Conservation (phyloP, 75 land plant genomes). For the Chamaecyparis obtusa region DNA sequence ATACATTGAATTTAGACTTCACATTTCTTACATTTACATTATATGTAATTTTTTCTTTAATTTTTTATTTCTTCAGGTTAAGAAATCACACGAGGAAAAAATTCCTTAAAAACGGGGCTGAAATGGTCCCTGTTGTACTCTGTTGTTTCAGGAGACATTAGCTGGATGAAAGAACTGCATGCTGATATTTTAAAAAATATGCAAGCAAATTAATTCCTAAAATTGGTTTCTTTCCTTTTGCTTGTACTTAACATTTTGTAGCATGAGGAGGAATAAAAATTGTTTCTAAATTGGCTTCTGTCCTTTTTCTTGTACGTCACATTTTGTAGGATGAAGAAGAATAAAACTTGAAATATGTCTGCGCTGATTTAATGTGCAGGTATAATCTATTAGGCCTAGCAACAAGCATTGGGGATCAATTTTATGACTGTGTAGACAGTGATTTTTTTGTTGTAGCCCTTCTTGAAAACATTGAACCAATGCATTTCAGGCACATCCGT, state of each 20-base stretch:
- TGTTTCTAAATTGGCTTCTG: no score
- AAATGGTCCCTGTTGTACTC: not conserved
- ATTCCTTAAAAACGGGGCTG: not conserved
- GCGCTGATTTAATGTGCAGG: conserved; percentile 34
- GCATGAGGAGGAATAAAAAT: no score
- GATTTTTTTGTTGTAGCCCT: conserved; percentile 50
- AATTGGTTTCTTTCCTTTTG: not conserved
- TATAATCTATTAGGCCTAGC: conserved; percentile 89
- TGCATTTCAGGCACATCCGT: conserved; percentile 92
- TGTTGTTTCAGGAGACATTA: not conserved
- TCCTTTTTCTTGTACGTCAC: no score
- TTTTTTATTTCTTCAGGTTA: not conserved
- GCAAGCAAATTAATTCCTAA: not conserved
- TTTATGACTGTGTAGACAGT: conserved; percentile 54
- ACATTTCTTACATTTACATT: not conserved
- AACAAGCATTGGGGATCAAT: conserved; percentile 66
- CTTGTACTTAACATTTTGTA: no score
- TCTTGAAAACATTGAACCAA: conserved; percentile 74
- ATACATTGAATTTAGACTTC: not conserved
- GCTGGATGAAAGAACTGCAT: not conserved
- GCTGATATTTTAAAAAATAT: not conserved
- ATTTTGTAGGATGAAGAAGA: not conserved
- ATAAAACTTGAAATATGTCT: not conserved
- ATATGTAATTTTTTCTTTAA: not conserved
- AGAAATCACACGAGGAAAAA: not conserved